A percentile compares a stretch with the other conserved stretches of the same genome.
Conservation (phyloP, 352 stramenopile genomes). For the Pythium folliculosum region DNA sequence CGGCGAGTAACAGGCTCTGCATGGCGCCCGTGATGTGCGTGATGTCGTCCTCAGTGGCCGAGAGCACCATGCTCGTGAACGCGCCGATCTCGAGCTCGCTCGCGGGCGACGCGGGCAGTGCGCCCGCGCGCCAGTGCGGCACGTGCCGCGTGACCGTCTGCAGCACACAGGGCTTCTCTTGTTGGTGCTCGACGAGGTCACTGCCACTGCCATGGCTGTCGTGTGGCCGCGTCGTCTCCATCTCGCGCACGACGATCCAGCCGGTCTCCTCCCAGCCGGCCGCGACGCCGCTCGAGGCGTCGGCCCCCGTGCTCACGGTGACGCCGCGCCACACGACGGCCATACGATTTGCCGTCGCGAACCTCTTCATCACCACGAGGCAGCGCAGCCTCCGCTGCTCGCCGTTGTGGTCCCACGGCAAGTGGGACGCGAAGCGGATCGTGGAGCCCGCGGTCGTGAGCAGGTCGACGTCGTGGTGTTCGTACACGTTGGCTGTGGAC, state of each 20-base stretch:
- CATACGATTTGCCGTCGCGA: constrained; percentile 37
- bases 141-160: constrained; percentile 12
- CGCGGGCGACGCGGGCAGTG: neutral
- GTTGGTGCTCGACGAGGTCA: no score
- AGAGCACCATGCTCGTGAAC: constrained; percentile 9
- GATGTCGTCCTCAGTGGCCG: constrained; percentile 11
- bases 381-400: constrained; percentile 32
- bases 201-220: neutral
- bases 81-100: constrained; percentile 11
- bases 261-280: constrained; percentile 50
- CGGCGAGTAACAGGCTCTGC: constrained; percentile 16
- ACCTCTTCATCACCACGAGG: constrained; percentile 47
- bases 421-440: constrained; percentile 1
- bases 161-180: constrained; percentile 2
- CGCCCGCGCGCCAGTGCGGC: neutral
- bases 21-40: constrained; percentile 10
- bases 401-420: neutral
- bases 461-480: constrained; percentile 4
- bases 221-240: neutral
- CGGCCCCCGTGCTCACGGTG: constrained; percentile 29
- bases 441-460: neutral
- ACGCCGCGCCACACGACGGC: constrained; percentile 48
- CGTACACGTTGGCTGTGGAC: neutral
- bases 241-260: constrained; percentile 47
- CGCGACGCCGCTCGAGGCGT: constrained; percentile 34